Evolutionary conservation across 1,139 yeast species (phyloP), one percentile per base, ranked within the genome.

Genomic region (Lodderomyces elongisporus): DNA sequence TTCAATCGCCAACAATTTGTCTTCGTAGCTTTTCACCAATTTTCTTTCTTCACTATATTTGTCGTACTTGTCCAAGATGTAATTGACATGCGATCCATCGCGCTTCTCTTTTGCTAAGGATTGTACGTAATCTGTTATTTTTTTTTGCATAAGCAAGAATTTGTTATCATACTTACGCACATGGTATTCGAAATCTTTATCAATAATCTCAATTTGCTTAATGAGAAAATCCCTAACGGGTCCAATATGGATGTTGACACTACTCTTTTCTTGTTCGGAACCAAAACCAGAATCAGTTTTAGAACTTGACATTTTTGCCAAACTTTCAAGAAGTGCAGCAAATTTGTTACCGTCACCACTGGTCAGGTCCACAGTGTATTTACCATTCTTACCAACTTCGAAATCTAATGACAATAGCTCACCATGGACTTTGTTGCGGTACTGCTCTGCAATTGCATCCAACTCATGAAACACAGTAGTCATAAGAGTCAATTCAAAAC

Each of bases 391-490:
- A 44, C 32, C 31, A 3, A 52, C 66, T 32, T 62, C 70, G 39
- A 61, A 61, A 35, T 67, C 72, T 38, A 66, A 51, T 1, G 66
- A 51, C 13, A 67, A 48, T 34, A 89, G 64, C 38, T 72, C 75
- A 25, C 68, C 66, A 77, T 89, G 83, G 8, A 79, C 65, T 28
- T 70, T 70, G 35, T 68, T 66, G 45, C 84, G 76, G 57, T 85
- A 89, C 20, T 68, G 70, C 21, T 74, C 74, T 12, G 85, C 72
- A 8, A 85, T 76, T 8, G 55, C 59, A 39, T 79, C 85, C 2
- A 85, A 82, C 43, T 81, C 83, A 5, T 58, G 58, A 77, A 89
- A 85, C 4, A 87, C 73, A 33, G 73, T 52, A 15, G 47, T 31
- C 14, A 60, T 40, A 4, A 56, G 49, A 2, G 65, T 69, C 32